A percentile compares a stretch with the other conserved stretches of the same genome.
Conservation (phyloP, 352 stramenopile genomes). For the Pythium utonaiense region DNA sequence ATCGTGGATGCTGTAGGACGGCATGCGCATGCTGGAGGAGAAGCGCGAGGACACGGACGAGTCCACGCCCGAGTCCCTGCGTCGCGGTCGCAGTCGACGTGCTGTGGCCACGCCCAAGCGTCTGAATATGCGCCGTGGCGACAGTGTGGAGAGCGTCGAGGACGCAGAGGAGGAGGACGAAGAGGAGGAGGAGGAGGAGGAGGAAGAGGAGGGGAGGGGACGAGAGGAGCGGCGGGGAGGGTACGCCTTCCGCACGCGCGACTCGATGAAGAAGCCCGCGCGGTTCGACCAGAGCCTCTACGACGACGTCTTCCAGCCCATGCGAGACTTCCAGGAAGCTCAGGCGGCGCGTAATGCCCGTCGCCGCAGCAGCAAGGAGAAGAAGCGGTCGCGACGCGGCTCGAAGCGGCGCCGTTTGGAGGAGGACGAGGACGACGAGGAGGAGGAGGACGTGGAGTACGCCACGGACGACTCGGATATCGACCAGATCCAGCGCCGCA, state of each 20-base stretch:
- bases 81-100: constrained; percentile 1
- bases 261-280: constrained; percentile 37
- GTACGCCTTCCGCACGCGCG: constrained; percentile 46
- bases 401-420: constrained; percentile 16
- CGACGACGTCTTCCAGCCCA: constrained; percentile 60
- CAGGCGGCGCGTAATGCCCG: constrained; percentile 14
- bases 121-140: constrained; percentile 3
- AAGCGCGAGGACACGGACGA: constrained; percentile 14
- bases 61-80: constrained; percentile 5
- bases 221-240: not conserved
- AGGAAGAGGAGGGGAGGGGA: constrained; percentile 6
- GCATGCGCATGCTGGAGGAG: constrained; percentile 8
- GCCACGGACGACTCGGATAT: constrained; percentile 47
- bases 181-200: constrained; percentile 9
- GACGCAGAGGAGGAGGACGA: constrained; percentile 3
- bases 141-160: constrained; percentile 4
- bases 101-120: not conserved
- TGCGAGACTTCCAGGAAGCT: constrained; percentile 21
- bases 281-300: constrained; percentile 65
- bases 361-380: constrained; percentile 18
- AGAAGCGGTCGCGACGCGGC: constrained; percentile 9
- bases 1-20: constrained; percentile 5
- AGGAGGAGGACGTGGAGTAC: constrained; percentile 29
- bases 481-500: constrained; percentile 49
- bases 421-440: constrained; percentile 31